phyloP scores from a whole-genome alignment of 1,139 yeast species.

The Debaryomyces fabryi region DNA sequence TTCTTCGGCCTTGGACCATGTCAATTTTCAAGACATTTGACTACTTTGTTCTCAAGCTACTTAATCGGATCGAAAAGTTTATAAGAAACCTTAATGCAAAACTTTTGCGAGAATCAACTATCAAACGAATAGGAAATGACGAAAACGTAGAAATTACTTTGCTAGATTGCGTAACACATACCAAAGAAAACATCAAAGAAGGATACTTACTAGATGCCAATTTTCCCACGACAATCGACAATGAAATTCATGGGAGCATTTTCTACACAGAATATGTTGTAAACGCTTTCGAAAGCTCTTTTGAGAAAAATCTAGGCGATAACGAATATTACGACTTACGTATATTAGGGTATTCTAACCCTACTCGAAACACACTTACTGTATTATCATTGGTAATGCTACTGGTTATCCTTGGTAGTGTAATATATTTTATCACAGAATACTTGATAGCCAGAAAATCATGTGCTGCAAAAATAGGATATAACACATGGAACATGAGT shows the following conservation, averaged over 20 bases:
- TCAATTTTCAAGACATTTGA: background rate
- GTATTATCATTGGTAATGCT: background rate
- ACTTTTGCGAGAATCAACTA: slow-evolving; percentile 2
- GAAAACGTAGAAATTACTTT: background rate
- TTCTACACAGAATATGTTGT: background rate
- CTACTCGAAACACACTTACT: background rate
- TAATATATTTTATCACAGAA: background rate
- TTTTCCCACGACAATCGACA: background rate
- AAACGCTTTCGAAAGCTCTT: background rate
- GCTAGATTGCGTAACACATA: background rate
- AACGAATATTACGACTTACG: background rate
- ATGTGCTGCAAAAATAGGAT: background rate
- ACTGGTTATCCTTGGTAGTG: background rate
- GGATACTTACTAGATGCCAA: background rate
- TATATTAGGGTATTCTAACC: background rate
- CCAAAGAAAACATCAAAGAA: background rate
- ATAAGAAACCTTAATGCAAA: slow-evolving; percentile 1
- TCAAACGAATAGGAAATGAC: background rate
- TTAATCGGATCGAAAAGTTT: background rate
- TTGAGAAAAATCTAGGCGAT: background rate
- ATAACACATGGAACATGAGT: background rate
- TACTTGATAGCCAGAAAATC: background rate
- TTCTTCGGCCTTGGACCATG: background rate
- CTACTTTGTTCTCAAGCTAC: background rate
- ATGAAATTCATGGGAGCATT: background rate